Evolutionary conservation across 805 yeast genomes (phyloP).

Genomic region (Jamesozyma rosinii): DNA sequence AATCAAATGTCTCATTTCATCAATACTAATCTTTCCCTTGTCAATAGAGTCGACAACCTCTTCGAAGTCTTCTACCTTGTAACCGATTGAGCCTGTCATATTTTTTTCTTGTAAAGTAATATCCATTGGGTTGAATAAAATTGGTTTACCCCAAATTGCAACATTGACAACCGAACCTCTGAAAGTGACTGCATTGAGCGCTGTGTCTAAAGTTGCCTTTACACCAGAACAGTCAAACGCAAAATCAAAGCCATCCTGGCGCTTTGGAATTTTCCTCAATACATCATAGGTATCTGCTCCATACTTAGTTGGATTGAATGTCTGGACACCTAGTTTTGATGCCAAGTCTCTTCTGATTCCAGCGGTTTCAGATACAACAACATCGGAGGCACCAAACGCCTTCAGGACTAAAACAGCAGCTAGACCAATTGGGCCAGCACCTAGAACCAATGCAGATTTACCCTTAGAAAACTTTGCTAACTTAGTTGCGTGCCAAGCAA

Average conservation of each 20-base stretch:
- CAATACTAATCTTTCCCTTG: conserved; percentile 37
- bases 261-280: conserved; percentile 34
- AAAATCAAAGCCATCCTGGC: conserved; percentile 39
- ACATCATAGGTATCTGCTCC: conserved; percentile 32
- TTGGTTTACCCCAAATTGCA: conserved; percentile 54
- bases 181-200: conserved; percentile 40
- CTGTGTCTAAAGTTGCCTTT: conserved; percentile 42
- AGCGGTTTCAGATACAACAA: conserved; percentile 46
- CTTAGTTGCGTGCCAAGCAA: conserved; percentile 48
- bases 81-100: conserved; percentile 54
- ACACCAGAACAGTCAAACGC: conserved; percentile 49
- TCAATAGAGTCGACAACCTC: conserved; percentile 46
- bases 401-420: conserved; percentile 49
- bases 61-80: conserved; percentile 46
- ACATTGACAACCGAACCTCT: conserved; percentile 54
- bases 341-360: conserved; percentile 42
- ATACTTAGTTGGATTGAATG: conserved; percentile 40
- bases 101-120: conserved; percentile 46
- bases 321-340: conserved; percentile 37
- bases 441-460: conserved; percentile 42
- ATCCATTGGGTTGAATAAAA: conserved; percentile 46
- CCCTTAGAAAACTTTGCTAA: conserved; percentile 39
- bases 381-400: conserved; percentile 39
- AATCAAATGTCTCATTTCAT: conserved; percentile 39
- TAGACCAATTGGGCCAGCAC: conserved; percentile 58